A percentile compares a stretch with the other conserved stretches of the same genome.
phyloP scores from a whole-genome alignment of 1,139 yeast genomes.

The Candida sanyaensis region DNA sequence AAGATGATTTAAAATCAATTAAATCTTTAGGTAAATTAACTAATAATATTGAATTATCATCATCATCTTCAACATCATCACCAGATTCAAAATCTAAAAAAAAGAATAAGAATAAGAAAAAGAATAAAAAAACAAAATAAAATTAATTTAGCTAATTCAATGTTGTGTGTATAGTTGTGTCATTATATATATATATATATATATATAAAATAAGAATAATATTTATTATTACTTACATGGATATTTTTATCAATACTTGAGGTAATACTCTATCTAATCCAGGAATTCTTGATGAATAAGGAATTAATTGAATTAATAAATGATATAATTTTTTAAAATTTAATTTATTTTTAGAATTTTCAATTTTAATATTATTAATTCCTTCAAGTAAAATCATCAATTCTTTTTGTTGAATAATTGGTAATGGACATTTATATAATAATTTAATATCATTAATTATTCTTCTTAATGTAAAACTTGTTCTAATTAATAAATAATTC shows the following conservation, averaged over 20 bases:
- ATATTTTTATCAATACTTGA: conserved; percentile 6
- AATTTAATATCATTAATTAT: conserved; percentile 36
- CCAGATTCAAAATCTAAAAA: no score
- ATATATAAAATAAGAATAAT: no score
- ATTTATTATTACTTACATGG: neutral
- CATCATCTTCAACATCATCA: no score
- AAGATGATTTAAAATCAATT: no score
- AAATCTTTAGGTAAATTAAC: no score
- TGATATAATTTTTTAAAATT: conserved; percentile 18
- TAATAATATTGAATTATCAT: no score
- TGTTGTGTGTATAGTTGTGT: neutral
- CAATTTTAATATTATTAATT: conserved; percentile 15
- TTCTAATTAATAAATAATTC: conserved; percentile 28
- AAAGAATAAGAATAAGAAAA: no score
- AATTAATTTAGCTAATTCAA: neutral
- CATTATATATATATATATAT: no score
- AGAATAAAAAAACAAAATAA: no score
- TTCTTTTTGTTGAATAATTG: conserved; percentile 40
- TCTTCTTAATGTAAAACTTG: conserved; percentile 36
- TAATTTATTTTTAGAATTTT: conserved; percentile 5
- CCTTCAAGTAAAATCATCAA: conserved; percentile 28
- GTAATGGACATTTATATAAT: conserved; percentile 32
- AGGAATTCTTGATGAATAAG: conserved; percentile 22
- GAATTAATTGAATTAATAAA: conserved; percentile 29
- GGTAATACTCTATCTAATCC: conserved; percentile 16